These are phyloP conservation scores for Penicillium flavigenum DNA, from an alignment of 495 filamentous ascomycete genomes.

Conservation along the genomic window DNA sequence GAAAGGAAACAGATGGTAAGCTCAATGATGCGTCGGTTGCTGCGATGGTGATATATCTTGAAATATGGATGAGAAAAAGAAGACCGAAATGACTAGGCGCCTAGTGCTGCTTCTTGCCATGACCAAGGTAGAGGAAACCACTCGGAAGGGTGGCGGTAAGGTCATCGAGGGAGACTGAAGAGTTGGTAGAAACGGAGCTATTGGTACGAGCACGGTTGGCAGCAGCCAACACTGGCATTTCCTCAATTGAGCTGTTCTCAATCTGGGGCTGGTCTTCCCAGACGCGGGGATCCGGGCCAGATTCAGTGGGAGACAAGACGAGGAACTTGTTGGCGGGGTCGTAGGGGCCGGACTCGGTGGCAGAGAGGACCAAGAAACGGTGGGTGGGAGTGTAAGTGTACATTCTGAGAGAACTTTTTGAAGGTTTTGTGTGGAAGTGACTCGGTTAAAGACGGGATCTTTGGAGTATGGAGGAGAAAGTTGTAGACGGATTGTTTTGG, in stretches of 20 bases:
- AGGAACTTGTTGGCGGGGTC: conserved; percentile 33
- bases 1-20: conserved; percentile 6
- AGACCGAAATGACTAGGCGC: conserved; percentile 1
- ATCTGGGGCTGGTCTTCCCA: conserved; percentile 27
- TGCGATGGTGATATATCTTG: conserved; percentile 18
- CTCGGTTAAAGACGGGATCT: conserved; percentile 11
- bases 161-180: conserved; percentile 24
- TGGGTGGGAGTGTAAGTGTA: conserved; percentile 37
- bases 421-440: conserved; percentile 8
- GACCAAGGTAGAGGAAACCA: conserved; percentile 37
- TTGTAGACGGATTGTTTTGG: conserved; percentile 7
- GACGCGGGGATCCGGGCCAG: conserved; percentile 30
- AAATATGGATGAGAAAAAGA: conserved; percentile 16
- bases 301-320: conserved; percentile 40
- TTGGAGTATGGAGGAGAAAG: background rate
- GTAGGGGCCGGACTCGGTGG: conserved; percentile 20
- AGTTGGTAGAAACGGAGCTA: conserved; percentile 27
- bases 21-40: conserved; percentile 19
- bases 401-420: conserved; percentile 30
- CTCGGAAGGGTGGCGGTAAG: conserved; percentile 20
- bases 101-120: conserved; percentile 20
- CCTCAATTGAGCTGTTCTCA: conserved; percentile 16
- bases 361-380: conserved; percentile 42
- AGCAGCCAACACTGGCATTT: conserved; percentile 12
- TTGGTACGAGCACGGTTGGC: conserved; percentile 22